phyloP scores from a whole-genome alignment of 768 basidiomycete genomes.

The Termitomyces heimii region DNA sequence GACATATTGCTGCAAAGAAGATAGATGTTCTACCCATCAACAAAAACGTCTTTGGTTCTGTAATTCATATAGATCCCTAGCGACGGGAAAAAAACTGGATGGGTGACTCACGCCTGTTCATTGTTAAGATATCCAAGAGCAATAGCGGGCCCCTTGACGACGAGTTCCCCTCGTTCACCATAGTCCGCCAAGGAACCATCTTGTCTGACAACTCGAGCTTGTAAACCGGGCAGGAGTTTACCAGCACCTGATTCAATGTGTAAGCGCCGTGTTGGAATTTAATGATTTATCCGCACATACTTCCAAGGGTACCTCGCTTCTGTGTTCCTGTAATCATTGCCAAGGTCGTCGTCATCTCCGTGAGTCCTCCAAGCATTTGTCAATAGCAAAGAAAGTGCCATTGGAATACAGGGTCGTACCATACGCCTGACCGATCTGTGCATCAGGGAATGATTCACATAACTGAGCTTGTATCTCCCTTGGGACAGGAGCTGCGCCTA shows the following conservation, averaged over 20 bases:
- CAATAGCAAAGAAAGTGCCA: neutral
- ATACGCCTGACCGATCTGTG: slow-evolving; percentile 56
- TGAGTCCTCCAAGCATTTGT: slow-evolving; percentile 14
- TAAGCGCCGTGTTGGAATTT: neutral
- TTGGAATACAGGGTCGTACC: slow-evolving; percentile 26
- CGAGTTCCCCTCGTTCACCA: slow-evolving; percentile 45
- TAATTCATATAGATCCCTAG: neutral
- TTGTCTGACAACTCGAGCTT: slow-evolving; percentile 35
- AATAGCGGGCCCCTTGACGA: slow-evolving; percentile 37
- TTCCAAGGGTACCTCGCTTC: slow-evolving; percentile 32
- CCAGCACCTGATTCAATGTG: slow-evolving; percentile 27
- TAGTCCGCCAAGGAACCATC: slow-evolving; percentile 36
- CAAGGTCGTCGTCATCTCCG: slow-evolving; percentile 38
- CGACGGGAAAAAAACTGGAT: slow-evolving; percentile 10
- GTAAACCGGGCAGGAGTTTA: slow-evolving; percentile 36
- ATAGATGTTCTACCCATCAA: slow-evolving; percentile 38
- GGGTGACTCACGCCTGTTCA: slow-evolving; percentile 39
- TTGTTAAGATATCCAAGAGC: slow-evolving; percentile 43
- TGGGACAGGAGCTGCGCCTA: slow-evolving; percentile 57
- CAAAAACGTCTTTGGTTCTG: slow-evolving; percentile 55
- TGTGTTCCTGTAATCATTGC: slow-evolving; percentile 37
- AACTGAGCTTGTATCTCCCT: slow-evolving; percentile 43
- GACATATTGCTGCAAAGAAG: neutral
- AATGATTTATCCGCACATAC: slow-evolving; percentile 16
- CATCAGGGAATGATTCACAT: slow-evolving; percentile 38